A percentile compares a stretch with the other conserved stretches of the same genome.
Conservation (phyloP, 305 asterid species). For the Lippia alba region DNA sequence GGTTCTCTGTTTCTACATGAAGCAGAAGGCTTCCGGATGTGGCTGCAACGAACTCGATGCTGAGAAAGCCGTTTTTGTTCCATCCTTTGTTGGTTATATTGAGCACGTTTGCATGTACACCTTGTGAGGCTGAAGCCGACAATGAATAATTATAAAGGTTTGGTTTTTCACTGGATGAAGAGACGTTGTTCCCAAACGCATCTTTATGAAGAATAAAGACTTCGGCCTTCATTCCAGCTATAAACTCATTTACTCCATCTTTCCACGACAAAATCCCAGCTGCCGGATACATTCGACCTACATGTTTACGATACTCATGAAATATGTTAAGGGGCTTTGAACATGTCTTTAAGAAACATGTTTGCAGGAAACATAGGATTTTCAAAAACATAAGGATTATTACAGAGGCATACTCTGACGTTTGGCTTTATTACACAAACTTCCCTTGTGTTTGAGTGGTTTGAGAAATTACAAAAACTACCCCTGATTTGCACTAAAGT, state of each 20-base stretch:
- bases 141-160: constrained; percentile 46
- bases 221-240: constrained; percentile 62
- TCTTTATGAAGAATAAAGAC: constrained; percentile 73
- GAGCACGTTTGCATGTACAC: constrained; percentile 48
- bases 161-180: constrained; percentile 50
- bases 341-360: too few relatives aligned
- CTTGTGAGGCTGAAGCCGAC: constrained; percentile 46
- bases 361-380: too few relatives aligned
- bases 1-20: constrained; percentile 60
- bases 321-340: too few relatives aligned
- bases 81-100: constrained; percentile 60
- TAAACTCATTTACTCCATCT: constrained; percentile 57
- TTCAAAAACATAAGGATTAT: too few relatives aligned
- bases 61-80: constrained; percentile 58
- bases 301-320: not conserved
- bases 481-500: too few relatives aligned
- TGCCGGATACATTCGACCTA: constrained; percentile 77
- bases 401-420: too few relatives aligned
- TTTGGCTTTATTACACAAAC: too few relatives aligned
- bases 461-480: too few relatives aligned
- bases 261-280: constrained; percentile 73
- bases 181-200: constrained; percentile 85
- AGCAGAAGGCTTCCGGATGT: constrained; percentile 73
- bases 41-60: constrained; percentile 57
- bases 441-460: too few relatives aligned